phyloP scores from a whole-genome alignment of 495 filamentous ascomycete genomes.

The Penicillium desertorum region DNA sequence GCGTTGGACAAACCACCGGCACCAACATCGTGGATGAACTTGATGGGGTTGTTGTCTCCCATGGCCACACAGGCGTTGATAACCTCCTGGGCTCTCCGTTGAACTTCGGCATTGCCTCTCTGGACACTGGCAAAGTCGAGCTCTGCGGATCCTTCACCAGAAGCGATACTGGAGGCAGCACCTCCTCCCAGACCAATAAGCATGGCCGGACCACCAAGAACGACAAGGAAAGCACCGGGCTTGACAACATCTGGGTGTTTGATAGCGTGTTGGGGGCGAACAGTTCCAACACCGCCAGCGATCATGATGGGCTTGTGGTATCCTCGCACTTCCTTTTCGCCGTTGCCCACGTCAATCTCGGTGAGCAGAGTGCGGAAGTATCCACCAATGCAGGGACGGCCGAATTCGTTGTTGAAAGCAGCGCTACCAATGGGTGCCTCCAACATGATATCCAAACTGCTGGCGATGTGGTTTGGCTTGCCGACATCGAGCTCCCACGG shows the following conservation, averaged over 20 bases:
- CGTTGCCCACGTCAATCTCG: constrained; percentile 58
- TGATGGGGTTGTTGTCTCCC: constrained; percentile 81
- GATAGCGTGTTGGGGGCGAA: constrained; percentile 86
- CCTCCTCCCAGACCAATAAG: constrained; percentile 94
- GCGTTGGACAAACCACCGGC: constrained; percentile 95
- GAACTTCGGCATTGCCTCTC: constrained; percentile 87
- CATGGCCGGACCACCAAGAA: constrained; percentile 95
- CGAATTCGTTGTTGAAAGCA: constrained; percentile 97
- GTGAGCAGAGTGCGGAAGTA: constrained; percentile 87
- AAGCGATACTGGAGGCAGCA: constrained; percentile 86
- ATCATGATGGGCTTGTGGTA: constrained; percentile 99
- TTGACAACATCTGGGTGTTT: constrained; percentile 76
- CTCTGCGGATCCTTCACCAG: constrained; percentile 83
- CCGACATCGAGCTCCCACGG: constrained; percentile 93
- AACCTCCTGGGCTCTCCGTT: constrained; percentile 91
- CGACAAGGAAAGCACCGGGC: constrained; percentile 82
- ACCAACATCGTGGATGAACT: constrained; percentile 96
- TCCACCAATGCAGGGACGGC: constrained; percentile 83
- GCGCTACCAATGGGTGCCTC: constrained; percentile 94
- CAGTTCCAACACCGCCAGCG: constrained; percentile 93
- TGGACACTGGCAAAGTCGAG: constrained; percentile 97
- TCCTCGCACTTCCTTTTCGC: constrained; percentile 71
- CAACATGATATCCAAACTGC: constrained; percentile 92
- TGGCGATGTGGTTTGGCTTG: constrained; percentile 87
- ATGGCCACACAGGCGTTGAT: constrained; percentile 89